Evolutionary conservation across 2,329 filamentous ascomycete species (phyloP), one percentile per base, ranked within the genome.

Genomic region (Alternaria gansuensis): DNA sequence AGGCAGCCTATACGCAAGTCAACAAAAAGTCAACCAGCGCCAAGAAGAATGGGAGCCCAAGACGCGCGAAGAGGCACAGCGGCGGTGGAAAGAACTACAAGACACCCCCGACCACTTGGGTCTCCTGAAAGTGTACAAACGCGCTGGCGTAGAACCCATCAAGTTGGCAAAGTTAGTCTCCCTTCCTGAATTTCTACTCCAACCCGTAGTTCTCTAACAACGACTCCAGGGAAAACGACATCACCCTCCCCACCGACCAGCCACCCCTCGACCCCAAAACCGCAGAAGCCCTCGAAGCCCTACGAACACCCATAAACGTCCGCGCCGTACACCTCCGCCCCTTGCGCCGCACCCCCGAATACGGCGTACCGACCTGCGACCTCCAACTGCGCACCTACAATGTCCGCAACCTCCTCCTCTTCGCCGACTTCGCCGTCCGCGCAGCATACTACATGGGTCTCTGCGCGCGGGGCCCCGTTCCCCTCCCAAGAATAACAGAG

Each of bases 361-460:
- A 91, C 74, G 92, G 92, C 51, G 86, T 97, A 34, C 93, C 93
- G 11, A 88, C 90, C 10, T 96, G 92, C 81, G 90, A 97, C 77
- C 88, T 99, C 33, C 95, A 99, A 77, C 82, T 99, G 48, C 92
- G 95, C 67, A 97, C 94, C 33, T 99, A 92, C 83, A 93, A 86
- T 71, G 83, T 93, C 34, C 92, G 93, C 59, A 95, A 96, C 68
- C 87, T 99, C 59, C 92, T 97, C 72, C 93, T 97, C 81, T 97
- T 96, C 76, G 85, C 90, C 78, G 95, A 99, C 81, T 98, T 99
- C 76, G 93, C 93, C 49, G 83, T 98, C 54, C 91, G 95, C 66
- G 93, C 93, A 4, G 95, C 95, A 55, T 99, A 98, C 81, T 99
- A 94, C 80, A 87, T 97, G 40, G 87, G 90, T 17, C 88, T 99